Evolutionary conservation across 78 protist species (phyloP), one percentile per base, ranked within the genome.

Genomic region (Chrysochromulina parva): DNA sequence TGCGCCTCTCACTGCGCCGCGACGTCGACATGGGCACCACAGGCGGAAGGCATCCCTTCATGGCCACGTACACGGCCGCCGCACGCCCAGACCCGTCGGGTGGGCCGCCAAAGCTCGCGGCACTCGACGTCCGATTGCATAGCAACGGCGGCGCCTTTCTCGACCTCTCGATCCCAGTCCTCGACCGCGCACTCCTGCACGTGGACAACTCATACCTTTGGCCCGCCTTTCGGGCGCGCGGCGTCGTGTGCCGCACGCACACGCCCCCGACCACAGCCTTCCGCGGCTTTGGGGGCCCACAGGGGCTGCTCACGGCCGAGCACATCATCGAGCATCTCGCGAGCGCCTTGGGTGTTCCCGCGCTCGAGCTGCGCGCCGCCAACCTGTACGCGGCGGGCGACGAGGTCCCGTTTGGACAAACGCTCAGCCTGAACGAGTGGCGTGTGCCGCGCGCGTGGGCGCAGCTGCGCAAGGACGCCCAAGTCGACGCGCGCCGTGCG

Each of bases 261-360:
- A 53, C 66, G 28, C 95, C 97, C 48, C 90, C 99, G 69, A 93
- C 96, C 95, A 98, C 99, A 16, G 98, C 99, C n/a, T 97, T 96
- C 93, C 88, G 96, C 3, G 99, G 98, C 47, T 98, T 97, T 86
- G 99, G 99, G 50, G 97, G 96, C 58, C 98, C 99, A 20, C 99
- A 98, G 86, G 98, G 95, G 54, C 81, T 94, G 73, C 4, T 94
- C 60, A 28, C 86, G n/a, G 57, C 88, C 52, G 99, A 98, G 92
- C n/a, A 17, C 52, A 50, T 94, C 84, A 81, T 98, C 13, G 97
- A 96, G 66, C 91, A 93, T 16, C 95, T 96, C 55, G 96, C 97
- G 2, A 5, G 80, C 9, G 60, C 38, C 11, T 28, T 91, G 16
- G 90, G 93, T 20, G 53, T 90, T 11, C 81, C 38, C 24, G 73